Conservation (phyloP, 2,329 filamentous ascomycete species). For the Colletotrichum scovillei region DNA sequence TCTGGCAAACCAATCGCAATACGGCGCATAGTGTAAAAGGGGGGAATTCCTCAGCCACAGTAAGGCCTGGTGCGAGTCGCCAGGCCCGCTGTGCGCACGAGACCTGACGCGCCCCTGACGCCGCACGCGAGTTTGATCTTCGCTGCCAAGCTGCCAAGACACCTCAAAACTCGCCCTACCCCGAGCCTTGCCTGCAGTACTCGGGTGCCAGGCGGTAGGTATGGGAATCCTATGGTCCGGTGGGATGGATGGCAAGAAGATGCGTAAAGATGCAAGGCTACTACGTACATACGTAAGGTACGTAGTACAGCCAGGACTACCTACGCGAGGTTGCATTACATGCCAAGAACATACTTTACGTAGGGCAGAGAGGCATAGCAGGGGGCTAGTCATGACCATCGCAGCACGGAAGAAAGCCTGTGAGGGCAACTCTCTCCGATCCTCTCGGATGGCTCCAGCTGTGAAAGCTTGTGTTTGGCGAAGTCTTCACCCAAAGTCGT, state of each 20-base stretch:
- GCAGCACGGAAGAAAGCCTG: neutral
- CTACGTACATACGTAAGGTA: no score
- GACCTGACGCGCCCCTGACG: conserved; percentile 24
- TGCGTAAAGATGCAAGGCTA: neutral
- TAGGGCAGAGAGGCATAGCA: neutral
- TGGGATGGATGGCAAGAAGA: neutral
- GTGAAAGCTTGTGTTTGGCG: neutral
- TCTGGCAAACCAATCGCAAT: conserved; percentile 21
- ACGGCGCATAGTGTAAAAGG: neutral
- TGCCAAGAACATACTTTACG: neutral
- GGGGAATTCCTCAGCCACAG: neutral
- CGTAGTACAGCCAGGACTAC: neutral
- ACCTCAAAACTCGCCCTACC: neutral
- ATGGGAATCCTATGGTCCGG: neutral
- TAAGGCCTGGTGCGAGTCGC: neutral
- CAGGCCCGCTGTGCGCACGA: neutral
- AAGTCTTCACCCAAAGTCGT: neutral
- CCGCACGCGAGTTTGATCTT: conserved; percentile 33
- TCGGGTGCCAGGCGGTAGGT: neutral
- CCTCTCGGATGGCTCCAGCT: neutral
- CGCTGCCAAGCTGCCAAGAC: conserved; percentile 29
- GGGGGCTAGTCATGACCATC: neutral
- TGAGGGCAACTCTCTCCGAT: neutral
- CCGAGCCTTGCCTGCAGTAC: neutral
- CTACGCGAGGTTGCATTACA: conserved; percentile 7